Conservation (phyloP, 208 protist species). For the Trichomonas tenax region DNA sequence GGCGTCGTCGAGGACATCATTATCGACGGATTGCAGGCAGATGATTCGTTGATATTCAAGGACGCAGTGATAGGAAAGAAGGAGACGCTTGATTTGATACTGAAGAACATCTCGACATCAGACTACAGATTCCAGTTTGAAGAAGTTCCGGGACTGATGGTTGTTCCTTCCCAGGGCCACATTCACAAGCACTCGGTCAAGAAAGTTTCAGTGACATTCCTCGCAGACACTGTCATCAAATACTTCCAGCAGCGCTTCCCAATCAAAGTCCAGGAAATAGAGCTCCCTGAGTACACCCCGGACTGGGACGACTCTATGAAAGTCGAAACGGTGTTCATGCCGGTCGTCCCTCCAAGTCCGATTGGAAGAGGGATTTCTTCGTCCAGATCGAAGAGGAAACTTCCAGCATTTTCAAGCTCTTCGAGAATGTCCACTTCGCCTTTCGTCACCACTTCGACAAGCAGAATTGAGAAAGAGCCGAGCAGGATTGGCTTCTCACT, state of each 20-base stretch:
- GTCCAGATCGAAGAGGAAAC: neutral
- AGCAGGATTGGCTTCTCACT: neutral
- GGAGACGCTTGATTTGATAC: neutral
- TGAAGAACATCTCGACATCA: neutral
- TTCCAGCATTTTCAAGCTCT: neutral
- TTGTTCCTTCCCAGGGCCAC: neutral
- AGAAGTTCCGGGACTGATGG: neutral
- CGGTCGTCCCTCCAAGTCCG: neutral
- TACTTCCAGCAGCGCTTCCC: neutral
- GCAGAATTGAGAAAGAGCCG: no score
- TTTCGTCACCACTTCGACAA: neutral
- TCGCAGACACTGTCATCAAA: neutral
- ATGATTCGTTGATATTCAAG: neutral
- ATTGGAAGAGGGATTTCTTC: neutral
- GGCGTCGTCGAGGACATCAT: neutral
- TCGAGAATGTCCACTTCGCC: neutral
- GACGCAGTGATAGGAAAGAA: neutral
- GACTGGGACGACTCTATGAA: conserved; percentile 17
- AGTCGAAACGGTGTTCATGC: neutral
- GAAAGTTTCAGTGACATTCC: neutral
- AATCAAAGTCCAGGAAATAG: neutral
- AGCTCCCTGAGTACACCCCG: no score
- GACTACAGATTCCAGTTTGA: neutral
- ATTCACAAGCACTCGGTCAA: neutral
- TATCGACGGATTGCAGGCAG: neutral